Conservation (phyloP, 2,329 filamentous ascomycete species). For the Hymenoscyphus salicellus region DNA sequence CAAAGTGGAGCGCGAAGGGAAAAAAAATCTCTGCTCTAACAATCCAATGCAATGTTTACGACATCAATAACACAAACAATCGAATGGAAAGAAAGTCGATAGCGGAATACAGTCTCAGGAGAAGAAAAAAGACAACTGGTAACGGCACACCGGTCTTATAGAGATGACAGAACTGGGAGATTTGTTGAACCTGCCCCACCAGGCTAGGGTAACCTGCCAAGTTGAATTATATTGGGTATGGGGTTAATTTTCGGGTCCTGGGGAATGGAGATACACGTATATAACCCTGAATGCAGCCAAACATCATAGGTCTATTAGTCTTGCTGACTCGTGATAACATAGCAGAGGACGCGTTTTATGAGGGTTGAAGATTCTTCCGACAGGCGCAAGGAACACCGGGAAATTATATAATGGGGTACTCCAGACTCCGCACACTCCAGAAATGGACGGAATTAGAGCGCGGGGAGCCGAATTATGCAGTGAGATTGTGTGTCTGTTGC, state of each 20-base stretch:
- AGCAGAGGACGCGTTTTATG: background rate
- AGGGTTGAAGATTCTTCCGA: background rate
- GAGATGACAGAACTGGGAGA: background rate
- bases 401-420: background rate
- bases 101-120: background rate
- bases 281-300: background rate
- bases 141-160: slow-evolving; percentile 48
- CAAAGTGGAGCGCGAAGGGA: background rate
- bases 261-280: background rate
- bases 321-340: background rate
- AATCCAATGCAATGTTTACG: background rate
- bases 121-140: slow-evolving; percentile 48
- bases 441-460: too few species aligned
- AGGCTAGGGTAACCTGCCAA: background rate
- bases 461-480: too few species aligned
- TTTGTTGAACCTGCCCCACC: background rate
- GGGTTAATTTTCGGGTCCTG: background rate
- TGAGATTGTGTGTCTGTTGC: too few species aligned
- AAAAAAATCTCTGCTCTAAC: slow-evolving; percentile 5
- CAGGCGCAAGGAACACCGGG: background rate
- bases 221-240: background rate
- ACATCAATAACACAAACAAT: background rate
- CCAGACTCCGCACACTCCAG: background rate
- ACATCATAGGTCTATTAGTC: background rate
- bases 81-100: background rate